These are phyloP conservation scores for Penicillium palitans DNA, from an alignment of 2,329 filamentous ascomycete species.

Conservation along the genomic window DNA sequence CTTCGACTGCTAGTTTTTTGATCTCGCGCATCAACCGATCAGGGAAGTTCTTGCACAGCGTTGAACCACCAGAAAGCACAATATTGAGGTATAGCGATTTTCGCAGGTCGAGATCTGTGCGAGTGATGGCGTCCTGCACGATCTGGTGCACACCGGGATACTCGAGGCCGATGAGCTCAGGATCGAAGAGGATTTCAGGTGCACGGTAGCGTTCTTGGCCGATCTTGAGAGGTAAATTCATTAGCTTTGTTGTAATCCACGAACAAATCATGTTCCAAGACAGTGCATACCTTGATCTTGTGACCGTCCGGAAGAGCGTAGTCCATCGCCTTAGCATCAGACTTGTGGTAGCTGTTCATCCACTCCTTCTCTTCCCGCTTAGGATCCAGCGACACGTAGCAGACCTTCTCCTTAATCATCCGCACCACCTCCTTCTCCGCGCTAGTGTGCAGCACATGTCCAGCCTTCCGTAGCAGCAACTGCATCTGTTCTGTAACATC, in stretches of 20 bases:
- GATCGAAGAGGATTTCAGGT: conserved; percentile 95
- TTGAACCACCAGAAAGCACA: conserved; percentile 92
- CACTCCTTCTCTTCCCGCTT: conserved; percentile 96
- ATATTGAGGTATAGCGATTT: conserved; percentile 96
- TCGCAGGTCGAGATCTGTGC: conserved; percentile 91
- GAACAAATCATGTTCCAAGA: background rate
- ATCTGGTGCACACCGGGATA: conserved; percentile 98
- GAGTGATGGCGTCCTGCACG: conserved; percentile 90
- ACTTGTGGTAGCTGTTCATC: conserved; percentile 68
- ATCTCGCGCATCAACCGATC: conserved; percentile 90
- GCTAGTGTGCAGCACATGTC: conserved; percentile 94
- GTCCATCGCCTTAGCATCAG: conserved; percentile 76
- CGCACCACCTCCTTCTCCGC: conserved; percentile 99
- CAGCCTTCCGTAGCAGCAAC: conserved; percentile 83
- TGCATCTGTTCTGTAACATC: conserved; percentile 97
- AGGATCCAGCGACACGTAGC: conserved; percentile 87
- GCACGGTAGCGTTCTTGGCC: conserved; percentile 93
- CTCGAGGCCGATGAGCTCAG: conserved; percentile 93
- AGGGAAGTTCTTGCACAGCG: conserved; percentile 93
- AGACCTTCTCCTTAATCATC: conserved; percentile 91
- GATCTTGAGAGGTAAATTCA: conserved; percentile 55
- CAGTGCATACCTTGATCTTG: conserved; percentile 73
- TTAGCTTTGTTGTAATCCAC: background rate
- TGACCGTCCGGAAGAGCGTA: conserved; percentile 91
- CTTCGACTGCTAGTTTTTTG: conserved; percentile 90